Evolutionary conservation across 179 eudicot species (phyloP).

Genomic region (Amaranthus tricolor): DNA sequence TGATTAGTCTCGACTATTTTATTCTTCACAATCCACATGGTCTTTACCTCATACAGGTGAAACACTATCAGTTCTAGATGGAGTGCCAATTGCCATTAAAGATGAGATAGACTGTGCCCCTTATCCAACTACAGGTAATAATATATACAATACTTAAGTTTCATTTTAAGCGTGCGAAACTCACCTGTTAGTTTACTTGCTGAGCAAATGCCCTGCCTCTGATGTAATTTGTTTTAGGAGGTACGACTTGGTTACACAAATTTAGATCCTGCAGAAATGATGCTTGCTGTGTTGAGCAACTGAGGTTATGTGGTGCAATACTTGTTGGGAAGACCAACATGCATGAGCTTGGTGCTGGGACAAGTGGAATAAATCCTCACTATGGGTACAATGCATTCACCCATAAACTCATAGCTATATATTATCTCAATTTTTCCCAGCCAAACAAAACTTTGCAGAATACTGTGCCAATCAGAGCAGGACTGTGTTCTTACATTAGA

Average conservation of each 20-base stretch:
- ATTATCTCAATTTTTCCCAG: neutral
- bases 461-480: neutral
- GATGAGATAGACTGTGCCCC: conserved; percentile 96
- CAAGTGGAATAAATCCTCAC: conserved; percentile 97
- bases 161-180: neutral
- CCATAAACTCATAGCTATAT: neutral
- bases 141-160: neutral
- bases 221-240: conserved; percentile 47
- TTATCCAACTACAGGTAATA: conserved; percentile 89
- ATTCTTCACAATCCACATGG: neutral
- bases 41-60: conserved; percentile 45
- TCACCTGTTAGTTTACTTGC: neutral
- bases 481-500: neutral
- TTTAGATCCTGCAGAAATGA: conserved; percentile 68
- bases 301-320: conserved; percentile 83
- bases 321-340: conserved; percentile 95
- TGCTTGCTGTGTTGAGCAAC: conserved; percentile 71
- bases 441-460: neutral
- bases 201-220: neutral
- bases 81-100: conserved; percentile 85
- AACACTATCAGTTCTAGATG: conserved; percentile 80
- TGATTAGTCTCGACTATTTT: too few relatives aligned
- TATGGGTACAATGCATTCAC: conserved; percentile 58
- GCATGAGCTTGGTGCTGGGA: conserved; percentile 99
- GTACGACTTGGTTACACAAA: conserved; percentile 92